Conservation (phyloP, 78 protist genomes). For the Speleostelium caveatum region DNA sequence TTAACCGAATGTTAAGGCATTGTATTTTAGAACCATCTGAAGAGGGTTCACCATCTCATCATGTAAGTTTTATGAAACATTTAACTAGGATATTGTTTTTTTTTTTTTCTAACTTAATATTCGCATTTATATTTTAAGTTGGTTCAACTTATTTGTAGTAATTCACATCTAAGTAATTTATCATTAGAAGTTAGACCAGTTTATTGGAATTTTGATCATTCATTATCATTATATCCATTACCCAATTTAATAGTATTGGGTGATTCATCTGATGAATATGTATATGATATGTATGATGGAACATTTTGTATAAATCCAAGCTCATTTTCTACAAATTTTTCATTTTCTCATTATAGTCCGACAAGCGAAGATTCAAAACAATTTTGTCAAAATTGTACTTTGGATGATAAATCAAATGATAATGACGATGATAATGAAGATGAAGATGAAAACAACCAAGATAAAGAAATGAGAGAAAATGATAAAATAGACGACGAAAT, state of each 20-base stretch:
- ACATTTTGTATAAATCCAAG: constrained; percentile 43
- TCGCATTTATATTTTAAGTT: not conserved
- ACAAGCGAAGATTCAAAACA: not conserved
- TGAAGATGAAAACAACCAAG: not conserved
- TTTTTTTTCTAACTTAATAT: not conserved
- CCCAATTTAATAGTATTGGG: constrained; percentile 79
- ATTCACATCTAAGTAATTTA: constrained; percentile 82
- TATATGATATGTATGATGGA: not conserved
- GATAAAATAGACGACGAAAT: not conserved
- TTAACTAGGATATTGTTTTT: not conserved
- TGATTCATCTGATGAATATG: constrained; percentile 43
- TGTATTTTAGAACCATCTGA: constrained; percentile 55
- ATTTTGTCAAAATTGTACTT: not conserved
- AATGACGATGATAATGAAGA: not conserved
- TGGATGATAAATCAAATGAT: not conserved
- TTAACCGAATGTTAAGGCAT: constrained; percentile 76
- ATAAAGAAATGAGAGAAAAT: not conserved
- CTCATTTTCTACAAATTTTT: constrained; percentile 65
- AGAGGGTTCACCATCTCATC: constrained; percentile 23
- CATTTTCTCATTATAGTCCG: constrained; percentile 41
- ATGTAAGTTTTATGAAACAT: constrained; percentile 22
- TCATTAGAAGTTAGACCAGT: constrained; percentile 78
- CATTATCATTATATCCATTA: constrained; percentile 80
- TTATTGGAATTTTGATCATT: constrained; percentile 86
- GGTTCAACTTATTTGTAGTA: constrained; percentile 32